Evolutionary conservation across 257 asterid species (phyloP).

Genomic region (Primulina huaijiensis): DNA sequence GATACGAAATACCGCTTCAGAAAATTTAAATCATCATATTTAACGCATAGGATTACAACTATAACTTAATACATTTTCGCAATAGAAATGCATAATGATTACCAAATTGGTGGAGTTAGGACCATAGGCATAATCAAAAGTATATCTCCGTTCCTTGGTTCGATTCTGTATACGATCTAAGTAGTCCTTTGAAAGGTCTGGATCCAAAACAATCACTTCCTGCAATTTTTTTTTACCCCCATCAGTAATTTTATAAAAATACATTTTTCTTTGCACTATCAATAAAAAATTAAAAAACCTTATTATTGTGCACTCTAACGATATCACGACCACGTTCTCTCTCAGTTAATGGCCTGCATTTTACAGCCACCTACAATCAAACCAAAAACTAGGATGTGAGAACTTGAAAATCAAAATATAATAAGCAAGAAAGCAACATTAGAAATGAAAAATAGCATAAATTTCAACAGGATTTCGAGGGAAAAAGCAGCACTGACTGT

Average conservation of each 20-base stretch:
- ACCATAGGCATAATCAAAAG: conserved; percentile 85
- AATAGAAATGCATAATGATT: conserved; percentile 21
- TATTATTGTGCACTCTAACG: conserved; percentile 69
- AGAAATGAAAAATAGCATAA: not conserved
- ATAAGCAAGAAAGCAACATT: conserved; percentile 1
- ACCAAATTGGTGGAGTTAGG: conserved; percentile 68
- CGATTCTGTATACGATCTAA: conserved; percentile 77
- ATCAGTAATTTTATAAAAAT: conserved; percentile 7
- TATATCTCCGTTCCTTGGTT: conserved; percentile 70
- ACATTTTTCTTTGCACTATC: conserved; percentile 4
- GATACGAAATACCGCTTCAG: not conserved
- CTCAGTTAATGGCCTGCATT: conserved; percentile 82
- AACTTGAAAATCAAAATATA: conserved; percentile 11
- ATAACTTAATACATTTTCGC: not conserved
- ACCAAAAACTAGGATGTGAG: not conserved
- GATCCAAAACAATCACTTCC: conserved; percentile 91
- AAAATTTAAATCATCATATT: not conserved
- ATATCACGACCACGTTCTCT: conserved; percentile 68
- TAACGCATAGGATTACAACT: conserved; percentile 7
- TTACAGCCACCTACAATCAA: conserved; percentile 69
- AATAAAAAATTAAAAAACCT: conserved; percentile 42
- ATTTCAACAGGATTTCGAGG: not conserved
- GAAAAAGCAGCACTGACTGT: conserved; percentile 41
- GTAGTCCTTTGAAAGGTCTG: conserved; percentile 87
- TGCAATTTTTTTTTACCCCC: conserved; percentile 37